Evolutionary conservation across 1,139 yeast genomes (phyloP), one percentile per base, ranked within the genome.

Genomic region (Hemisphaericaspora lyxosophila): DNA sequence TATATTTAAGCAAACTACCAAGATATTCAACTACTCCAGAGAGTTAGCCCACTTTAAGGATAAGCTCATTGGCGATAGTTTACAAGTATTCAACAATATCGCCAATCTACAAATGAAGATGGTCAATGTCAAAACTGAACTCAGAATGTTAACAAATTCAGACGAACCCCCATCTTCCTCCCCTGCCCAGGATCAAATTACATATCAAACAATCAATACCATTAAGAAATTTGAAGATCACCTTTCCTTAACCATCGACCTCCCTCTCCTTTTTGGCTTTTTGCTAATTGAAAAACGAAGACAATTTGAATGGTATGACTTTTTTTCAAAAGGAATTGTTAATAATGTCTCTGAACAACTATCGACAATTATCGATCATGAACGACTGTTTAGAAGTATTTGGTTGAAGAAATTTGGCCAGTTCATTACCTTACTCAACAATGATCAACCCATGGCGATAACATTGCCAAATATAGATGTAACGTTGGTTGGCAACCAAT

Each of bases 211-310:
- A 1, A 56, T 70, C 15, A 48, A 54, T 18, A 43, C 48, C 17
- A 62, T 71, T 29, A 70, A 73, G 41, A 55, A 54, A 3, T 52
- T 62, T 12, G 82, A 78, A 50, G 67, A 75, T 34, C 63, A 65
- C 38, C 55, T 78, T 11, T 71, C 81, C 1, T 53, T 75, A 12
- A 81, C 87, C 2, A 73, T 82, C 13, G 96, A 88, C 54, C 57
- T 89, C 36, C 97, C 97, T 0, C 62, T 87, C 28, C 62, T 88
- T 1, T 87, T 86, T 55, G 97, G 97, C 1, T 74, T 85, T 20
- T 72, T 82, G 55, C 55, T 87, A 17, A 74, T 89, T 31, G 96
- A 90, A 51, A 70, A 69, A 34, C 61, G 85, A 39, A 73, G 95
- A 37, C 81, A 92, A 45, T 64, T 66, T 31, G 80, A 79, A 46